These are phyloP conservation scores for Xylaria arbuscula DNA, from an alignment of 2,329 filamentous ascomycete genomes.

Conservation along the genomic window DNA sequence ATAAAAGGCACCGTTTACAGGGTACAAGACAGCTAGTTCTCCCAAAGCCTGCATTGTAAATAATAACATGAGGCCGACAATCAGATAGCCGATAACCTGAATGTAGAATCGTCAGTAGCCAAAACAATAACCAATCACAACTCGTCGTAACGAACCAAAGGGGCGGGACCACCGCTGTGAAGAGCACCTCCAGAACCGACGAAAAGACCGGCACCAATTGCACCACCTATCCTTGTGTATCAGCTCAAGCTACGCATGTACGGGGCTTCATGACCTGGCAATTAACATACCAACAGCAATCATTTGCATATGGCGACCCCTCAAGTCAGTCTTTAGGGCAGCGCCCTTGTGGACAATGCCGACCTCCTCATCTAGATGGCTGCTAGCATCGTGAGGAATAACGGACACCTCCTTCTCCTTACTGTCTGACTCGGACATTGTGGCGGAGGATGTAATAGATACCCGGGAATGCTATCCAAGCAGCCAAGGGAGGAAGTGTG, in stretches of 20 bases:
- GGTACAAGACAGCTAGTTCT: constrained; percentile 69
- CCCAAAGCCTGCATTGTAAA: constrained; percentile 69
- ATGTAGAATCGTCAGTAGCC: constrained; percentile 22
- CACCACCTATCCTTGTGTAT: constrained; percentile 51
- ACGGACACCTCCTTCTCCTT: constrained; percentile 43
- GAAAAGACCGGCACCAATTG: constrained; percentile 71
- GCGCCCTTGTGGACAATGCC: constrained; percentile 51
- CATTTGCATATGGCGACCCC: constrained; percentile 59
- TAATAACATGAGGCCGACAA: constrained; percentile 68
- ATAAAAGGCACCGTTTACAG: constrained; percentile 71
- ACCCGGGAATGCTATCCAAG: constrained; percentile 8
- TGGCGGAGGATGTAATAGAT: constrained; percentile 14
- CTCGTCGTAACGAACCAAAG: constrained; percentile 50
- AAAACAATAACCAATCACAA: not conserved
- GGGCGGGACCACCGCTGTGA: constrained; percentile 68
- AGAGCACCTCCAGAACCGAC: constrained; percentile 73
- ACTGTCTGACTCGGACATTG: constrained; percentile 45
- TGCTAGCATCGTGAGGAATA: constrained; percentile 35
- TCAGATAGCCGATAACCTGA: constrained; percentile 62
- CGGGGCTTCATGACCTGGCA: not conserved
- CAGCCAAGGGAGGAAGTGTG: constrained; percentile 18
- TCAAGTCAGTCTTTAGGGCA: constrained; percentile 53
- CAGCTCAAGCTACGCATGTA: not conserved
- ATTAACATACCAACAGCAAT: constrained; percentile 56
- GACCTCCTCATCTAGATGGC: constrained; percentile 51